Base-by-base conservation (phyloP, 257 asterid species). In the Scutellaria minor region DNA sequence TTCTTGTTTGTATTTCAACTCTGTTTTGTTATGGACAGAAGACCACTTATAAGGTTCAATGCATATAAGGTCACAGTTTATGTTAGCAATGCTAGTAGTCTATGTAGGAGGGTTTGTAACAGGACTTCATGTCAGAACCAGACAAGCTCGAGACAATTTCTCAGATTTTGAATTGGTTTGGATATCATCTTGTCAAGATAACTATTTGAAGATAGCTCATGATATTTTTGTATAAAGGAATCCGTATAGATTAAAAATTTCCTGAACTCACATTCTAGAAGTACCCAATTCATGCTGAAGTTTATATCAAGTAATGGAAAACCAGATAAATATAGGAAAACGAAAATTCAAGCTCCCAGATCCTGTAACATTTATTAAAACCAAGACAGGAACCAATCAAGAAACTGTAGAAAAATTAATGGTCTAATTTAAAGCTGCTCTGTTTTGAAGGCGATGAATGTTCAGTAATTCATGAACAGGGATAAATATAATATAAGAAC, bases 321-420 rank as follows among this genome's bases (percentile, higher is more conserved):
- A 52, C 12, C 51, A 52, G 12, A 9, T 14, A 66, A 14, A 37
- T 1, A 53, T 31, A 27, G 6, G 22, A 3, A 37, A 52, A 9
- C n/a, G 7, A 51, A 41, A 68, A 61, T 61, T 14, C 31, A 14
- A 12, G 55, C 50, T 14, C 22, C 9, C 73, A 68, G 74, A 11
- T 54, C 41, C 46, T 42, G 46, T 37, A 6, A 15, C 44, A 27
- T 69, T 41, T 69, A 35, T 7, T 2, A n/a, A 12, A 69, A 55
- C 11, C 3, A 18, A 53, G 61, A 35, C 20, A 27, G 45, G 35
- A 11, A 39, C 41, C 53, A 55, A 55, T 2, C 7, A 11, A 31
- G 59, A 47, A 58, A 41, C 42, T 56, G 66, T 11, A 44, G 6
- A 31, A 48, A 10, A 53, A 40, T 20, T 39, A 44, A 63, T 45